These are phyloP conservation scores for Colletotrichum navitas DNA, from an alignment of 2,329 filamentous ascomycete species.

Conservation along the genomic window DNA sequence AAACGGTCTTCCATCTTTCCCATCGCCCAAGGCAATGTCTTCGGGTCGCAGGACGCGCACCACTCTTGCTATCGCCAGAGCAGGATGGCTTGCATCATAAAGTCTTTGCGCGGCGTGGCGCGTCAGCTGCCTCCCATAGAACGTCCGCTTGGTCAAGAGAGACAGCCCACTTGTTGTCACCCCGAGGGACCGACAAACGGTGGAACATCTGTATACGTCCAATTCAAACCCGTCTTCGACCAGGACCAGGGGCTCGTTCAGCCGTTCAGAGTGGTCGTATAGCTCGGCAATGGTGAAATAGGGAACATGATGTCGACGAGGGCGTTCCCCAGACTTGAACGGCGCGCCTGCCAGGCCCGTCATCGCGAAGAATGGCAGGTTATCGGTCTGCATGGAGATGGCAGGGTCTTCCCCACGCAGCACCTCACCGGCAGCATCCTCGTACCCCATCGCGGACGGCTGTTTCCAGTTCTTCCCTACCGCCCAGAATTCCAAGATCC, in stretches of 20 bases:
- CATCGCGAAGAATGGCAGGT: neutral
- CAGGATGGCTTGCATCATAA: neutral
- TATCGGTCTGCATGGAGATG: neutral
- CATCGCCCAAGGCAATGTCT: constrained; percentile 25
- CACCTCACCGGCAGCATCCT: constrained; percentile 1
- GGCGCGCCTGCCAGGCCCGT: neutral
- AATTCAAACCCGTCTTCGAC: constrained; percentile 12
- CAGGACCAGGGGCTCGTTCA: constrained; percentile 15
- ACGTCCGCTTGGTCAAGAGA: neutral
- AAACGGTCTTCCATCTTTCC: constrained; percentile 2
- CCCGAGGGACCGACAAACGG: neutral
- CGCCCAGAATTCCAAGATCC: neutral
- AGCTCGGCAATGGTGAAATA: constrained; percentile 30
- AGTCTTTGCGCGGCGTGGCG: neutral
- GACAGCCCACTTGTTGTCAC: neutral
- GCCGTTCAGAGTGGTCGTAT: constrained; percentile 9
- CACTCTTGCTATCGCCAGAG: constrained; percentile 14
- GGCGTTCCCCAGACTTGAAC: neutral
- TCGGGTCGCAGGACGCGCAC: constrained; percentile 13
- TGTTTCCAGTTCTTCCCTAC: neutral
- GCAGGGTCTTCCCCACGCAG: neutral
- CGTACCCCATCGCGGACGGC: neutral
- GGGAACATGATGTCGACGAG: neutral
- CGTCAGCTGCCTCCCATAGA: constrained; percentile 12
- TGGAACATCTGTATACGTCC: constrained; percentile 8